Evolutionary conservation across 2,329 filamentous ascomycete species (phyloP).

Genomic region (Colletotrichum endophyticum): DNA sequence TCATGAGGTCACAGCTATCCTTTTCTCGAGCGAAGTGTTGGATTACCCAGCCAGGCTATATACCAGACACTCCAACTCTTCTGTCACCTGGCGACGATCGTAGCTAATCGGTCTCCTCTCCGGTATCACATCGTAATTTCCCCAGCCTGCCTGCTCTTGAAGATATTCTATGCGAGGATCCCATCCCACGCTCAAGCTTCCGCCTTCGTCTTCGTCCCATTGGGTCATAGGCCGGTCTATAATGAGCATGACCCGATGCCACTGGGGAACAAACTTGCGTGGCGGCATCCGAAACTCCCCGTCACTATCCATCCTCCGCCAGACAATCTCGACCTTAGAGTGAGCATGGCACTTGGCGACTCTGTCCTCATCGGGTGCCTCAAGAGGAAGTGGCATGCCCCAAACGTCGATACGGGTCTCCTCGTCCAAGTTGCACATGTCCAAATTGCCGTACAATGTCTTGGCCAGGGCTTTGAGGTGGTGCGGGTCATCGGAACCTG

Average conservation of each 20-base stretch:
- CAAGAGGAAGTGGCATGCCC: background rate
- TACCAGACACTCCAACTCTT: background rate
- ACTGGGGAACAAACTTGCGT: background rate
- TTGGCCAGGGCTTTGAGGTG: background rate
- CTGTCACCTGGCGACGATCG: background rate
- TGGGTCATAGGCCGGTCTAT: background rate
- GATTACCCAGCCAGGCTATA: background rate
- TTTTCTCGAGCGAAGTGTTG: background rate
- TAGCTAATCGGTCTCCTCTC: background rate
- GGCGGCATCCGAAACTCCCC: background rate
- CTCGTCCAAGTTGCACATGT: background rate
- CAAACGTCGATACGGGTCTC: background rate
- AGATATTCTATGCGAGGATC: background rate
- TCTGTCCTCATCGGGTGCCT: background rate
- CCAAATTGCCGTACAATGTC: background rate
- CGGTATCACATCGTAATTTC: background rate
- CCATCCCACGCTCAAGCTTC: background rate
- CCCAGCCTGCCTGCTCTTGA: background rate
- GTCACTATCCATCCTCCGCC: background rate
- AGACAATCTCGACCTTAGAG: background rate
- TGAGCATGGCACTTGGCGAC: background rate
- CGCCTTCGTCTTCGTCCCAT: background rate
- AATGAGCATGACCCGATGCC: background rate
- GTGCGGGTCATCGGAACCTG: background rate
- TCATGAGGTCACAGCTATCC: background rate